These are phyloP conservation scores for Nymphaea colorata DNA, from an alignment of 164 flowering plant genomes.

Conservation along the genomic window DNA sequence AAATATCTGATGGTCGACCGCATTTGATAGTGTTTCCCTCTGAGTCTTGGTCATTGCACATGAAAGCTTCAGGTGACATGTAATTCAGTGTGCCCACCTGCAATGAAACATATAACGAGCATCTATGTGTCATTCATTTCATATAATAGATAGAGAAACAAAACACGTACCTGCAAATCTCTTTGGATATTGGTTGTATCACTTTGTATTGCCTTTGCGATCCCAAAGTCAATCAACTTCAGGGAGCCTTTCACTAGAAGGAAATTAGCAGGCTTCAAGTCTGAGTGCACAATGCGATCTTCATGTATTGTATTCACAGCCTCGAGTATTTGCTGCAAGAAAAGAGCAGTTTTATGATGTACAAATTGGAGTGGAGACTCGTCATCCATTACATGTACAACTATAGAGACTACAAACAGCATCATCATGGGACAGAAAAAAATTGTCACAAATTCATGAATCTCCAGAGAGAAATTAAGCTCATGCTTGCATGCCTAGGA, in stretches of 20 bases:
- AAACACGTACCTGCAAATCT: conserved; percentile 66
- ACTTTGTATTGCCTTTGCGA: conserved; percentile 93
- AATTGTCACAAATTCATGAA: too few relatives aligned
- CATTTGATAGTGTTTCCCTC: conserved; percentile 87
- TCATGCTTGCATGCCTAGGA: too few relatives aligned
- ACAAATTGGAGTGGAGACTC: too few relatives aligned
- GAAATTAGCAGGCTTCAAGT: conserved; percentile 97
- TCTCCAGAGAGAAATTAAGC: too few relatives aligned
- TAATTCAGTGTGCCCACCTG: conserved; percentile 98
- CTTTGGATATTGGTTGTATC: conserved; percentile 98
- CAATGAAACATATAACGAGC: conserved; percentile 2
- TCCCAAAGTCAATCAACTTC: conserved; percentile 96
- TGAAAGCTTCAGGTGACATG: conserved; percentile 99
- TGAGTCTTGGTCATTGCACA: conserved; percentile 92
- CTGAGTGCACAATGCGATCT: conserved; percentile 97
- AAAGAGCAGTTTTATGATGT: neutral
- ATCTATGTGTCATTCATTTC: neutral
- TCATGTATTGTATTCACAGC: conserved; percentile 97
- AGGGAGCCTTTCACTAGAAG: conserved; percentile 92
- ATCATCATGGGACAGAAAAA: too few relatives aligned
- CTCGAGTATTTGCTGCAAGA: conserved; percentile 81
- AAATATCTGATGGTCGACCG: conserved; percentile 94
- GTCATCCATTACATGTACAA: neutral
- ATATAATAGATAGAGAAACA: neutral
- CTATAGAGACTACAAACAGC: neutral